Evolutionary conservation across 2,329 filamentous ascomycete genomes (phyloP).

Genomic region (Fusarium sp.): DNA sequence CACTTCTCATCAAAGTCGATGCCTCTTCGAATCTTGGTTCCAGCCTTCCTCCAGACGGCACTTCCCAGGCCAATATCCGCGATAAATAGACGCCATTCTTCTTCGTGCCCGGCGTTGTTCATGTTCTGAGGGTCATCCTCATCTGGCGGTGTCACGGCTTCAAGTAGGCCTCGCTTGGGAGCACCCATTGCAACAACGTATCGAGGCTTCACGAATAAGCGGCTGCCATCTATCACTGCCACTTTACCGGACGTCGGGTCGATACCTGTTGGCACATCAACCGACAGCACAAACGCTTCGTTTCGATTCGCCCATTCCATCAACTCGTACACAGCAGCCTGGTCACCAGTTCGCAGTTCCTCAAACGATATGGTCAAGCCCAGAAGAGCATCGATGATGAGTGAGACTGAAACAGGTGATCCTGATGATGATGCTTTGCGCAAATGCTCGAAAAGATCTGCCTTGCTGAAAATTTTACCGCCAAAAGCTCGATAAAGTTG

Average conservation of each 20-base stretch:
- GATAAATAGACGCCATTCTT: constrained; percentile 83
- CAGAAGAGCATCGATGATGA: constrained; percentile 90
- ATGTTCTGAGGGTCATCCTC: constrained; percentile 52
- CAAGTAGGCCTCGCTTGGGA: constrained; percentile 85
- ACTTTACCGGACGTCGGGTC: constrained; percentile 80
- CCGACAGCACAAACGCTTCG: constrained; percentile 82
- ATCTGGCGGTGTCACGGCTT: constrained; percentile 71
- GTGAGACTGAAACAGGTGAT: constrained; percentile 70
- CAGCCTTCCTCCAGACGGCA: constrained; percentile 86
- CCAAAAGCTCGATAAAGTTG: constrained; percentile 87
- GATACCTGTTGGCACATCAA: constrained; percentile 92
- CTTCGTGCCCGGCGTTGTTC: constrained; percentile 56
- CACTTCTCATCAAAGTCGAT: constrained; percentile 90
- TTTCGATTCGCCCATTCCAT: constrained; percentile 95
- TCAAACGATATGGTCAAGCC: constrained; percentile 90
- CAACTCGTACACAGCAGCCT: constrained; percentile 86
- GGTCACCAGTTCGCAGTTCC: constrained; percentile 83
- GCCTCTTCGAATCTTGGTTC: constrained; percentile 82
- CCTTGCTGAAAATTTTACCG: constrained; percentile 74
- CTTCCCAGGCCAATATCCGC: constrained; percentile 89
- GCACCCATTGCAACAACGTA: constrained; percentile 88
- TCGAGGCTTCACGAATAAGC: constrained; percentile 82
- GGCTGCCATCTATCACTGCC: constrained; percentile 76
- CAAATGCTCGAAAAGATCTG: constrained; percentile 70
- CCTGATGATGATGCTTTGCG: constrained; percentile 57